Percentiles rank a stretch among this genome's conserved stretches.
Evolutionary conservation across 805 yeast species (phyloP).

Genomic region (Metschnikowia lachancei): DNA sequence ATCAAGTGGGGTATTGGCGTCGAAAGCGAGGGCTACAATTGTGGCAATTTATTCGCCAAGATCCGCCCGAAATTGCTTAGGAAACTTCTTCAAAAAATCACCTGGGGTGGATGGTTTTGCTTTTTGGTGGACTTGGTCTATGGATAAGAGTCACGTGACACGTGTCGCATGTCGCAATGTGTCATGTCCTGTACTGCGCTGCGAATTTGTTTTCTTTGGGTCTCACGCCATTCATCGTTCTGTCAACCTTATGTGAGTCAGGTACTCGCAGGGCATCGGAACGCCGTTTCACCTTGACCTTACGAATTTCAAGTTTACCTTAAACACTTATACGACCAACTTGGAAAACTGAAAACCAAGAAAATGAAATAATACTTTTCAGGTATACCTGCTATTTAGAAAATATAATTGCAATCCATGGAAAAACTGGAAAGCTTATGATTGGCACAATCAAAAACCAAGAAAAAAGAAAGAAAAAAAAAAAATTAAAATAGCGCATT

Average conservation of each 20-base stretch:
- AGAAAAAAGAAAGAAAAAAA: not conserved
- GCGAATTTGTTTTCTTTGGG: too few species aligned
- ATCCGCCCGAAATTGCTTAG: constrained; percentile 53
- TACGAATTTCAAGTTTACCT: too few species aligned
- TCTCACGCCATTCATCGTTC: too few species aligned
- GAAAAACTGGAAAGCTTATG: not conserved
- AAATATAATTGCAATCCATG: too few species aligned
- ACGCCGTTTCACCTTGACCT: too few species aligned
- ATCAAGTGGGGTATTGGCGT: constrained; percentile 83
- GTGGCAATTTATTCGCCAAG: constrained; percentile 62
- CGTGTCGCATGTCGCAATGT: too few species aligned
- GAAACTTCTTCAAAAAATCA: constrained; percentile 44
- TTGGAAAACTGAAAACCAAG: too few species aligned
- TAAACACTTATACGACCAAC: too few species aligned
- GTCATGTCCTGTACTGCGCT: too few species aligned
- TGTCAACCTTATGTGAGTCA: constrained; percentile 1
- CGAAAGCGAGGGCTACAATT: constrained; percentile 81
- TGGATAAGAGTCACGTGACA: constrained; percentile 29
- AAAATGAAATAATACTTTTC: too few species aligned
- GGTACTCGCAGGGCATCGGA: too few species aligned
- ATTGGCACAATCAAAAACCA: not conserved
- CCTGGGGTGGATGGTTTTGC: constrained; percentile 65
- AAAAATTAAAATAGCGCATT: constrained; percentile 2
- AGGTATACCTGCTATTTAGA: too few species aligned
- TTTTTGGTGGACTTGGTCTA: constrained; percentile 49